phyloP scores from a whole-genome alignment of 2,329 filamentous ascomycete genomes.

The Gyromitra esculenta region DNA sequence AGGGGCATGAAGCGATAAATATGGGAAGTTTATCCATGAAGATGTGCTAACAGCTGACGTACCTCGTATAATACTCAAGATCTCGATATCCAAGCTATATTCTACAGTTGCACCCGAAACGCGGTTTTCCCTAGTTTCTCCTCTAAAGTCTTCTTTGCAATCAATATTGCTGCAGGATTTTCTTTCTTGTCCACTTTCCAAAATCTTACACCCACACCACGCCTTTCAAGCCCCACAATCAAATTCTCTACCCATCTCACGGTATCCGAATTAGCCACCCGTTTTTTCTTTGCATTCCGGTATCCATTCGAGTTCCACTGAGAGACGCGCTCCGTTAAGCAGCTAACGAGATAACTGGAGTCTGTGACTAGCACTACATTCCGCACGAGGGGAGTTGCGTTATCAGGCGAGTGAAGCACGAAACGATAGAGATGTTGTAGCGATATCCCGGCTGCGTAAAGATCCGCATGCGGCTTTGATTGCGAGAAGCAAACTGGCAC shows the following conservation, averaged over 20 bases:
- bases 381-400: slow-evolving; percentile 3
- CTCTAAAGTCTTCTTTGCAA: slow-evolving; percentile 39
- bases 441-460: slow-evolving; percentile 49
- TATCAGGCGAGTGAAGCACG: neutral
- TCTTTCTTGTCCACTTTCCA: slow-evolving; percentile 50
- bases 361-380: slow-evolving; percentile 50
- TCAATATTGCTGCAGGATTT: slow-evolving; percentile 28
- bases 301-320: slow-evolving; percentile 47
- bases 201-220: slow-evolving; percentile 42
- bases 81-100: slow-evolving; percentile 16
- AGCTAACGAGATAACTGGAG: slow-evolving; percentile 45
- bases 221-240: slow-evolving; percentile 35
- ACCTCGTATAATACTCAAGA: slow-evolving; percentile 5
- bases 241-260: slow-evolving; percentile 42
- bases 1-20: neutral
- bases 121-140: slow-evolving; percentile 30
- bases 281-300: slow-evolving; percentile 44
- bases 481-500: slow-evolving; percentile 35
- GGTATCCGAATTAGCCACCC: slow-evolving; percentile 35
- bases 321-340: slow-evolving; percentile 41
- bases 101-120: slow-evolving; percentile 19
- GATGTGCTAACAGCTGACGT: slow-evolving; percentile 6
- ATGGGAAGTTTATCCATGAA: neutral
- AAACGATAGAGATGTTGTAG: slow-evolving; percentile 27
- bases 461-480: slow-evolving; percentile 50